Evolutionary conservation across 2,329 filamentous ascomycete genomes (phyloP).

Genomic region (Paecilomyces sp.): DNA sequence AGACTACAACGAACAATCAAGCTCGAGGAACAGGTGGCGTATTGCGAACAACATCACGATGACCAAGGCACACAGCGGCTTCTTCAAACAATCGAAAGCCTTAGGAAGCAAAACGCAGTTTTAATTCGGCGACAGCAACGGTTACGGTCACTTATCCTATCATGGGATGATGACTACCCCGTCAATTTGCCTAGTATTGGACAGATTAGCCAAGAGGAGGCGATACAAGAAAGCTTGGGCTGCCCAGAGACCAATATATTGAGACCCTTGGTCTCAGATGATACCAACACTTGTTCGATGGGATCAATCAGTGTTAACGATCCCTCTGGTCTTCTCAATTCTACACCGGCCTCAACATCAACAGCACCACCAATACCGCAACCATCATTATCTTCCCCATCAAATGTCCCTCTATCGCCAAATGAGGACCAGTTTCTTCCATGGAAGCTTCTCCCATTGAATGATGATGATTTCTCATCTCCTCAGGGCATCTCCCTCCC

Average conservation of each 20-base stretch:
- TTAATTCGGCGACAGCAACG: constrained; percentile 11
- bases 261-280: neutral
- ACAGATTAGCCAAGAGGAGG: neutral
- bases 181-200: neutral
- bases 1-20: constrained; percentile 11
- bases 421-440: neutral
- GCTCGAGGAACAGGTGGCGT: constrained; percentile 14
- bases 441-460: neutral
- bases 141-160: constrained; percentile 11
- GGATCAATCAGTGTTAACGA: neutral
- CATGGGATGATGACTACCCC: constrained; percentile 11
- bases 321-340: neutral
- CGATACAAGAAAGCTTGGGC: neutral
- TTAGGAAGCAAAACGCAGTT: constrained; percentile 15
- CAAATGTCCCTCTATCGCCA: neutral
- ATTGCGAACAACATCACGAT: constrained; percentile 18
- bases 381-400: neutral
- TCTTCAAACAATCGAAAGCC: constrained; percentile 12
- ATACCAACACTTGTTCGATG: constrained; percentile 5
- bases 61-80: constrained; percentile 10
- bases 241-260: neutral
- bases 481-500: neutral
- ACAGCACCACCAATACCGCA: constrained; percentile 10
- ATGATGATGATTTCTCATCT: neutral
- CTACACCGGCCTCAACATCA: constrained; percentile 2